Conservation (phyloP, 441 rosid species). For the Corymbia calophylla region DNA sequence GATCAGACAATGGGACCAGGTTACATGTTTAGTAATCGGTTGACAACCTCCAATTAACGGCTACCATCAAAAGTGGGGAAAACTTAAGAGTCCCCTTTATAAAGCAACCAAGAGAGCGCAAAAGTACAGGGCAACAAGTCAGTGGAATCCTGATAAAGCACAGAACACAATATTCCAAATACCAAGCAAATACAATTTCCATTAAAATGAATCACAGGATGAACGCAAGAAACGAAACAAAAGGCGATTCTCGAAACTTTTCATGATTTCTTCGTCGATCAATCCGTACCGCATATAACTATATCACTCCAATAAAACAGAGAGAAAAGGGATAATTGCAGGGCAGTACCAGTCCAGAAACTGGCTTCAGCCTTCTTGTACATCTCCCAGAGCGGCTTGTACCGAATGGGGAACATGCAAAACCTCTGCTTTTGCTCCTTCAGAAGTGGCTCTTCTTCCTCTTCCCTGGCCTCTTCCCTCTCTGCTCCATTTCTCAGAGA, state of each 20-base stretch:
- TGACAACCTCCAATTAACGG: not conserved
- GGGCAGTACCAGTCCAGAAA: conserved; percentile 79
- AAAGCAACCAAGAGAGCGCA: not conserved
- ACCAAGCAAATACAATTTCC: not conserved
- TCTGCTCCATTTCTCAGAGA: conserved; percentile 27
- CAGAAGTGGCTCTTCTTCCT: conserved; percentile 55
- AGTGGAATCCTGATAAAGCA: not conserved
- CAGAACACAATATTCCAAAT: not conserved
- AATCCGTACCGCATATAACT: not conserved
- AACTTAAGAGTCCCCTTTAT: not conserved
- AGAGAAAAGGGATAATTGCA: not conserved
- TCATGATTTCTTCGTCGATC: not conserved
- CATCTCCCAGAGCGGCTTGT: conserved; percentile 83
- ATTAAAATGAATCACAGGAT: not conserved
- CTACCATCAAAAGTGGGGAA: not conserved
- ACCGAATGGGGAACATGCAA: conserved; percentile 80
- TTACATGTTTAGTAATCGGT: not conserved
- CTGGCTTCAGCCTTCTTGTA: conserved; percentile 92
- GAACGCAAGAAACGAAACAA: not conserved
- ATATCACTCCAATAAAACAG: not conserved
- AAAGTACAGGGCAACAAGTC: not conserved
- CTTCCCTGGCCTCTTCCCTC: not conserved
- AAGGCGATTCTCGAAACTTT: not conserved
- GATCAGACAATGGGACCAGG: not conserved
- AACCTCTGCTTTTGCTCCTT: conserved; percentile 71